Conservation (phyloP, 345 rosid genomes). For the Gynandropsis gynandra region DNA sequence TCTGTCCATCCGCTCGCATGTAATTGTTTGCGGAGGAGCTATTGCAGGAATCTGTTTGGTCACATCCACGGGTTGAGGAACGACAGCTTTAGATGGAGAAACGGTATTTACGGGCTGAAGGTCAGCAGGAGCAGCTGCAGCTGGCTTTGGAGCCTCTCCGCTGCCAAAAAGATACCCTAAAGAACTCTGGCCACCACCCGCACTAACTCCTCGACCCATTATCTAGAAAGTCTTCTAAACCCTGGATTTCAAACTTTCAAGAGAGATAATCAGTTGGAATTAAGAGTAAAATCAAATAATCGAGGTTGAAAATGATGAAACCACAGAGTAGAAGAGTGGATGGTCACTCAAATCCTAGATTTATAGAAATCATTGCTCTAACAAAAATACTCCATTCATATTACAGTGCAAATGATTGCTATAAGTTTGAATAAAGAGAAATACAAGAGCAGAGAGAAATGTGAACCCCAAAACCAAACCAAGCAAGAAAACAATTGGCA, state of each 20-base stretch:
- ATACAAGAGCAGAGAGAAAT: no score
- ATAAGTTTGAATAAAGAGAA: no score
- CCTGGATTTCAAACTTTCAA: slow-evolving; percentile 1
- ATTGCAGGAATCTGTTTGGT: slow-evolving; percentile 55
- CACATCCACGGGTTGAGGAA: slow-evolving; percentile 30
- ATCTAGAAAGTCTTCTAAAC: slow-evolving; percentile 1
- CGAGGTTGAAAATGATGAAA: neutral
- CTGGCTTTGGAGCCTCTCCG: slow-evolving; percentile 57
- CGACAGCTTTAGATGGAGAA: slow-evolving; percentile 21
- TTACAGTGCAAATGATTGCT: neutral
- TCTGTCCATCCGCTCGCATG: slow-evolving; percentile 65
- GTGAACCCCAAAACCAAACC: neutral
- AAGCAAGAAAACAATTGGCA: neutral
- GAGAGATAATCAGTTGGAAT: neutral
- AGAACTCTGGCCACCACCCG: slow-evolving; percentile 89
- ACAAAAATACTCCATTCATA: neutral
- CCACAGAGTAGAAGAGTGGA: neutral
- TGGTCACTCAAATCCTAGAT: neutral
- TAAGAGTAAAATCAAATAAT: neutral
- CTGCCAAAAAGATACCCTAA: slow-evolving; percentile 71
- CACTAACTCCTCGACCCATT: slow-evolving; percentile 85
- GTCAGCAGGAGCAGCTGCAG: slow-evolving; percentile 27
- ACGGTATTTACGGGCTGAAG: slow-evolving; percentile 27
- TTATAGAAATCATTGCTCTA: neutral
- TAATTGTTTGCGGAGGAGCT: slow-evolving; percentile 54